Conservation (phyloP, 305 asterid species). For the Euphrasia arctica region DNA sequence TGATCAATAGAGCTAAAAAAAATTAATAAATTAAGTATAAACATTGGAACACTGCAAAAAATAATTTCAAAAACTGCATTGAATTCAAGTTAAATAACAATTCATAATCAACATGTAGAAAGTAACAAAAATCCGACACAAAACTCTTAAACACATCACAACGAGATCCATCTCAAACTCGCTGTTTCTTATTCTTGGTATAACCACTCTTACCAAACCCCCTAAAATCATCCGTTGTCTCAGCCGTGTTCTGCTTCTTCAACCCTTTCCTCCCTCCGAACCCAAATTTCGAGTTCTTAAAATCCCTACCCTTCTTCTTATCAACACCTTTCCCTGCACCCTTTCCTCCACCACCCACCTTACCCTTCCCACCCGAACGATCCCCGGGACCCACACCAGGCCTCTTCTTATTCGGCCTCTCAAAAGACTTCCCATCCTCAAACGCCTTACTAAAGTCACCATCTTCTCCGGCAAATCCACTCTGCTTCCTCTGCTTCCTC, state of each 20-base stretch:
- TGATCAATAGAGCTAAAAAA: no score
- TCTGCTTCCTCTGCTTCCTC: slow-evolving; percentile 82
- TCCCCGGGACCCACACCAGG: slow-evolving; percentile 81
- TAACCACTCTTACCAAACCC: slow-evolving; percentile 34
- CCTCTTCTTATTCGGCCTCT: slow-evolving; percentile 60
- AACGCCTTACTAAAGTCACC: slow-evolving; percentile 55
- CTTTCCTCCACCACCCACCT: slow-evolving; percentile 41
- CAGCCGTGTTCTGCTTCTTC: slow-evolving; percentile 83
- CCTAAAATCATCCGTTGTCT: slow-evolving; percentile 60
- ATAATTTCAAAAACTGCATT: no score
- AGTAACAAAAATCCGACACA: no score
- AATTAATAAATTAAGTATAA: no score
- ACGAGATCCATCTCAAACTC: slow-evolving; percentile 27
- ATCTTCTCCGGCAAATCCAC: slow-evolving; percentile 54
- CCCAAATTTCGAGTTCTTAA: slow-evolving; percentile 61
- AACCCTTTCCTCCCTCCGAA: slow-evolving; percentile 84
- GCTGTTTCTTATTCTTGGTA: slow-evolving; percentile 48
- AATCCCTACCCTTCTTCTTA: slow-evolving; percentile 48
- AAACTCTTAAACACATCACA: no score
- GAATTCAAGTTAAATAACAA: no score
- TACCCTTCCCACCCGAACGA: slow-evolving; percentile 71
- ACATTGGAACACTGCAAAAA: no score
- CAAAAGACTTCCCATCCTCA: slow-evolving; percentile 69
- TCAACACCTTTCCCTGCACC: slow-evolving; percentile 48
- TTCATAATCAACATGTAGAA: no score